Base-by-base conservation (phyloP, 2,329 filamentous ascomycete genomes). In the Paramyrothecium sp. region DNA sequence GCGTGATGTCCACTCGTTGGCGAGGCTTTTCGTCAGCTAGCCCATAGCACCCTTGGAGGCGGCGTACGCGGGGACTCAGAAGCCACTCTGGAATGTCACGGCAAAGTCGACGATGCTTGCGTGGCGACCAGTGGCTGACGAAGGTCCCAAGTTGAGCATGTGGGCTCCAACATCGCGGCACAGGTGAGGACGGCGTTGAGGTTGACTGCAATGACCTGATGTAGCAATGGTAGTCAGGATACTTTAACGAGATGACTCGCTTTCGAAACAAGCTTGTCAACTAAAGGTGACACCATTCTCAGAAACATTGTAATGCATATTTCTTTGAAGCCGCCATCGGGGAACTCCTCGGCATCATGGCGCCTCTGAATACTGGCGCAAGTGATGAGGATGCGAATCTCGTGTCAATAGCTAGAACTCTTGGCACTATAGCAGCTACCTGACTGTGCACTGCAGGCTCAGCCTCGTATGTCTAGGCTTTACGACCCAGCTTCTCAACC, bases 31-130 rank as follows among this genome's bases (percentile, higher is more conserved):
- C 53, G 91, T 95, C 58, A 96, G 74, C 76, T 96, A 92, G 5
- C 86, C 89, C 0, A 97, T 87, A 8, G 90, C 92, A 48, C 92
- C 92, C 75, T 97, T 97, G 60, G 85, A 87, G 0, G 92, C 90
- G 1, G 92, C 89, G 70, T 97, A 97, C 1, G 92, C 92, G 0
- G 92, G 92, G 1, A 97, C 91, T 0, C 89, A 96, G 63, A 97
- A 81, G 1, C 92, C 92, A 54, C 92, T 92, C 71, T 96, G 90
- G 80, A 93, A 94, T 49, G 86, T 87, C 38, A 96, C 90, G 12
- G 88, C 92, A 56, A 95, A 86, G 75, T 96, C 96, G 78, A 97
- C 89, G 75, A 97, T 89, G 67, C 81, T 82, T 21, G 90, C 90
- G 58, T 83, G 78, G 41, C 87, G 82, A 54, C 81, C 81, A 3